Evolutionary conservation across 176 grass and related monocot genomes (phyloP).

Genomic region (Carex cristatella): DNA sequence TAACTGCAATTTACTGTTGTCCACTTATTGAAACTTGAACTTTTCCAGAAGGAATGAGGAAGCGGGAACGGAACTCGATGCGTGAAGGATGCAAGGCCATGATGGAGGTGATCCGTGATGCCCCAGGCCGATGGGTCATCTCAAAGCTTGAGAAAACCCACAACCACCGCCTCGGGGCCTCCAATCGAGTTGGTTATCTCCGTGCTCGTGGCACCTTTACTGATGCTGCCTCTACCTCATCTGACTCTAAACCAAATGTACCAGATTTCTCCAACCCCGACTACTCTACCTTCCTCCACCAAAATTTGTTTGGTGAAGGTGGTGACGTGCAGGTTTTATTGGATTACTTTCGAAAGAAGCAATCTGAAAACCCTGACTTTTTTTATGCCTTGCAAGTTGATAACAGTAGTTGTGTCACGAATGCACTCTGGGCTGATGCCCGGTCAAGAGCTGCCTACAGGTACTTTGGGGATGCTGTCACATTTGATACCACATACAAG

Average conservation of each 20-base stretch:
- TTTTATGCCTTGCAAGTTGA: slow-evolving; percentile 84
- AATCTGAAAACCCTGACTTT: slow-evolving; percentile 56
- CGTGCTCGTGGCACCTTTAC: slow-evolving; percentile 43
- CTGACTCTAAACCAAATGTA: slow-evolving; percentile 12
- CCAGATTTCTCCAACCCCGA: slow-evolving; percentile 29
- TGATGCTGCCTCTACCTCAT: slow-evolving; percentile 23
- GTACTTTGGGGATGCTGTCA: slow-evolving; percentile 74
- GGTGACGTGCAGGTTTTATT: slow-evolving; percentile 56
- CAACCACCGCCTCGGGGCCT: slow-evolving; percentile 65
- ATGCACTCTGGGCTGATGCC: slow-evolving; percentile 79
- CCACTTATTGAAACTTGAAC: background rate
- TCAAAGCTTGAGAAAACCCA: slow-evolving; percentile 93
- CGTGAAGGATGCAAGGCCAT: slow-evolving; percentile 94
- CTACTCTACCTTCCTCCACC: slow-evolving; percentile 36
- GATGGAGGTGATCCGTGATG: slow-evolving; percentile 88
- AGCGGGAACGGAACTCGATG: slow-evolving; percentile 76
- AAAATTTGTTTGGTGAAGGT: slow-evolving; percentile 62
- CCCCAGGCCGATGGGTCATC: slow-evolving; percentile 55
- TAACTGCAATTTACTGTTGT: background rate
- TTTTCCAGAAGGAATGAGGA: slow-evolving; percentile 30
- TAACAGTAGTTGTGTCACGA: slow-evolving; percentile 61
- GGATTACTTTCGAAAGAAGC: slow-evolving; percentile 70
- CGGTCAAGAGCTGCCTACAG: slow-evolving; percentile 55
- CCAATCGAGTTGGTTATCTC: slow-evolving; percentile 64
- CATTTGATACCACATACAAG: slow-evolving; percentile 80